A percentile compares a stretch with the other conserved stretches of the same genome.
phyloP scores from a whole-genome alignment of 2,329 filamentous ascomycete species.

The Alternaria sp. region DNA sequence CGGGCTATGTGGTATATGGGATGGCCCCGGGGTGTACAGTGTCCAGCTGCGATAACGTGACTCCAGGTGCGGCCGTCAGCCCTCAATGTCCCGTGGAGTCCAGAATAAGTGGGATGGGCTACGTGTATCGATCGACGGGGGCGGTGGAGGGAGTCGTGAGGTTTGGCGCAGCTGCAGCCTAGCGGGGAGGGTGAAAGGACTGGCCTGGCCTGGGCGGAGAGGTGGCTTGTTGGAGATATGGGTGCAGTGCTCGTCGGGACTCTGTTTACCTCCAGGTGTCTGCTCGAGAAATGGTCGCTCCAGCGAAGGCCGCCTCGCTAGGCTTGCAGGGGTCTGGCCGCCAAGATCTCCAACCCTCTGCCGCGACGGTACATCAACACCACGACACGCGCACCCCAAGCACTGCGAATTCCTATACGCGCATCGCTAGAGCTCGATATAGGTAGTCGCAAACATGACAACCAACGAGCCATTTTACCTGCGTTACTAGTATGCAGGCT shows the following conservation, averaged over 20 bases:
- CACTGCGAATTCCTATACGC: background rate
- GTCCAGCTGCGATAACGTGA: constrained; percentile 31
- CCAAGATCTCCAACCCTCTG: constrained; percentile 31
- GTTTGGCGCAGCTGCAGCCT: constrained; percentile 18
- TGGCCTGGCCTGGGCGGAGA: constrained; percentile 25
- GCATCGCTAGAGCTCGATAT: background rate
- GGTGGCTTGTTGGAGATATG: constrained; percentile 22
- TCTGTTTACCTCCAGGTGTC: constrained; percentile 45
- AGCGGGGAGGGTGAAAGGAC: constrained; percentile 9
- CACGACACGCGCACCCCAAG: constrained; percentile 6
- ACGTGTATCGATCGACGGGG: constrained; percentile 38
- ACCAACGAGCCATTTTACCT: constrained; percentile 88
- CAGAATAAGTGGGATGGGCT: constrained; percentile 42
- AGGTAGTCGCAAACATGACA: constrained; percentile 60
- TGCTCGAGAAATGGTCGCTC: constrained; percentile 41
- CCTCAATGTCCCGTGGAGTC: constrained; percentile 37
- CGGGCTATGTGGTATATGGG: constrained; percentile 9
- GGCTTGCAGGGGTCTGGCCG: constrained; percentile 29
- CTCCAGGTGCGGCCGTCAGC: constrained; percentile 39
- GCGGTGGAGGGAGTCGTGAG: constrained; percentile 16
- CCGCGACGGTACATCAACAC: constrained; percentile 9
- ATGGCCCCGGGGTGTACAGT: constrained; percentile 6
- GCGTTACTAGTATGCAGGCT: constrained; percentile 84
- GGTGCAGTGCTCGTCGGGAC: constrained; percentile 33
- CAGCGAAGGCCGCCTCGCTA: constrained; percentile 30